Percentiles rank a stretch among this genome's conserved stretches.
Conservation (phyloP, 257 asterid species). For the Salvia splendens region DNA sequence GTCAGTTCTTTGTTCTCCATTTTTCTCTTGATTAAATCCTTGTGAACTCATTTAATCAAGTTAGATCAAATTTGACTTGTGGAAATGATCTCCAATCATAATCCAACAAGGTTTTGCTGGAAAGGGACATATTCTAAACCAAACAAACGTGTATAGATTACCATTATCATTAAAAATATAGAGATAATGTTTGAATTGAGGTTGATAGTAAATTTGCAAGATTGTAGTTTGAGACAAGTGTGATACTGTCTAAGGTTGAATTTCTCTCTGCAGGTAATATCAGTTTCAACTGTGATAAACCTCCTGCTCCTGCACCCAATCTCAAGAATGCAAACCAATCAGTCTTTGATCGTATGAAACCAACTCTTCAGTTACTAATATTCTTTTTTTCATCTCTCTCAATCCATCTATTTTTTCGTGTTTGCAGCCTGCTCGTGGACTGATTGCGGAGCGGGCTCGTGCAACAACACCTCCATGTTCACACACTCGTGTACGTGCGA, state of each 20-base stretch:
- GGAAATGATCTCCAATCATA: background rate
- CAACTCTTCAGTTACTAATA: background rate
- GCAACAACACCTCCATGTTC: slow-evolving; percentile 59
- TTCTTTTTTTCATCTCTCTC: background rate
- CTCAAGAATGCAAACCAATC: slow-evolving; percentile 38
- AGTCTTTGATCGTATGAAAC: slow-evolving; percentile 53
- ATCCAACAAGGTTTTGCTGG: background rate
- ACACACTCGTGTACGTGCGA: slow-evolving; percentile 57
- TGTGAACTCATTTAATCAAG: background rate
- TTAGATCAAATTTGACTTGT: background rate
- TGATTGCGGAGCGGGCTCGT: slow-evolving; percentile 81
- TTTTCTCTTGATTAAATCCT: background rate
- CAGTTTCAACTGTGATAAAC: slow-evolving; percentile 30
- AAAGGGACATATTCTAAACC: background rate
- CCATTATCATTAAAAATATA: background rate
- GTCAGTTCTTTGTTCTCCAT: slow-evolving; percentile 41
- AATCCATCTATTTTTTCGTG: background rate
- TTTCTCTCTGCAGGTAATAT: slow-evolving; percentile 35
- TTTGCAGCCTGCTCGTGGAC: slow-evolving; percentile 67
- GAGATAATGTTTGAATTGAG: slow-evolving; percentile 1
- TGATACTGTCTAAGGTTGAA: background rate
- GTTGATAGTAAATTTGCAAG: background rate
- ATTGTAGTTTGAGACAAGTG: background rate
- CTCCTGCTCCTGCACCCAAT: slow-evolving; percentile 45
- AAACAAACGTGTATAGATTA: background rate